Base-by-base conservation (phyloP, 257 asterid species). In the Solanum clarkiae region DNA sequence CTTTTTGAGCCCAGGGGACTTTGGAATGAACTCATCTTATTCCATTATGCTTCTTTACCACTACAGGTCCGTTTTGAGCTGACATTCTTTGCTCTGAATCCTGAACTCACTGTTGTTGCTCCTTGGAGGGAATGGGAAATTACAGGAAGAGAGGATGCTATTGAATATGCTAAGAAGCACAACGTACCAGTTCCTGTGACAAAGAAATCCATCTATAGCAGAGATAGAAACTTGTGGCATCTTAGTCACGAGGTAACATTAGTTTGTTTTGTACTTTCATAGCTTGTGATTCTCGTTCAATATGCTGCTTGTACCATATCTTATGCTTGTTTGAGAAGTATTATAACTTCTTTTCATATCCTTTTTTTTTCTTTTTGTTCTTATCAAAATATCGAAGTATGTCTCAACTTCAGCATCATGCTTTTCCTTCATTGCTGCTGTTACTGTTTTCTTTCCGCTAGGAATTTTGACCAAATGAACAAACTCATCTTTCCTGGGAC, bases 81-180 rank as follows among this genome's bases (percentile, higher is more conserved):
- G 85, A 95, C 99, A 82, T 96, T 96, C 95, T 96, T 96, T 87
- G 98, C 98, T 77, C 92, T 95, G 84, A 95, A 96, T 91, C 99
- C 98, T 59, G 98, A 94, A 80, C 99, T 96, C 65, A 91, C 85
- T 86, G 98, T 95, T 74, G 99, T 96, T 87, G 98, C 98, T 63
- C 98, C 99, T 84, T 96, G 98, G 98, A 95, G 99, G 89, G 99
- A 96, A 85, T 96, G 99, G 99, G 98, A 94, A 71, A 96, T 96
- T 80, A 93, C 83, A 10, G 99, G 99, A 84, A 90, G 99, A 89
- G 99, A 96, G 86, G 99, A 95, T 86, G 98, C 99, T 40, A 96
- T 95, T 40, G 98, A 96, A 89, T 96, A 94, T 88, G 99, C 98
- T 86, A 92, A 88, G 88, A 95, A 92, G 89, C 99, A 94, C 86